Evolutionary conservation across 768 basidiomycete species (phyloP).

Genomic region (Termitomyces eurrhizus): DNA sequence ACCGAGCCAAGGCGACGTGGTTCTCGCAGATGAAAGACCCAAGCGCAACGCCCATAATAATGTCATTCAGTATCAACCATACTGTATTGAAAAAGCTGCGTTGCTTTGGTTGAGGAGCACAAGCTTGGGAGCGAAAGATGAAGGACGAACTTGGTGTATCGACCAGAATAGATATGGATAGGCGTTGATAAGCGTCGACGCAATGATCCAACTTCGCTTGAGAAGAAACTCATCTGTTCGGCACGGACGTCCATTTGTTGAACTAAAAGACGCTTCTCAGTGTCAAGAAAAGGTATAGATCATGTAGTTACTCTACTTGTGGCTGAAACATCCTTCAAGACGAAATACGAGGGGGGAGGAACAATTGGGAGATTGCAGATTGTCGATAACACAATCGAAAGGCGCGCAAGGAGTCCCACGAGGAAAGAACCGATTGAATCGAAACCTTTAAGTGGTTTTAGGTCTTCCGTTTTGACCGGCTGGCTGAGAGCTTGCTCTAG

Average conservation of each 20-base stretch:
- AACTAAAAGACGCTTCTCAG: constrained; percentile 29
- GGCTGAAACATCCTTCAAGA: constrained; percentile 41
- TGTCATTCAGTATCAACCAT: constrained; percentile 89
- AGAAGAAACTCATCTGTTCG: constrained; percentile 42
- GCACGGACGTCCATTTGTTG: constrained; percentile 60
- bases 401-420: background rate
- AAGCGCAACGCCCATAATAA: constrained; percentile 76
- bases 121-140: background rate
- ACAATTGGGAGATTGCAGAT: constrained; percentile 19
- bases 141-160: constrained; percentile 62
- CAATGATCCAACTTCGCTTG: constrained; percentile 38
- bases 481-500: constrained; percentile 10
- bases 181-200: constrained; percentile 30
- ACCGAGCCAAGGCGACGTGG: constrained; percentile 38
- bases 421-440: constrained; percentile 1
- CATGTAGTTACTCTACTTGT: constrained; percentile 26
- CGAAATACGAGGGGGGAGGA: constrained; percentile 15
- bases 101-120: background rate
- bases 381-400: constrained; percentile 10
- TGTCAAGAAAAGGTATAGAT: background rate
- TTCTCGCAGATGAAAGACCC: constrained; percentile 73
- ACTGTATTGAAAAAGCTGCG: constrained; percentile 84
- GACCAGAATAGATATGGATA: constrained; percentile 41
- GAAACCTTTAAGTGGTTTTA: background rate
- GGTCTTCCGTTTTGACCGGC: background rate